phyloP scores from a whole-genome alignment of 495 filamentous ascomycete genomes.

The Penicillium paxilli region DNA sequence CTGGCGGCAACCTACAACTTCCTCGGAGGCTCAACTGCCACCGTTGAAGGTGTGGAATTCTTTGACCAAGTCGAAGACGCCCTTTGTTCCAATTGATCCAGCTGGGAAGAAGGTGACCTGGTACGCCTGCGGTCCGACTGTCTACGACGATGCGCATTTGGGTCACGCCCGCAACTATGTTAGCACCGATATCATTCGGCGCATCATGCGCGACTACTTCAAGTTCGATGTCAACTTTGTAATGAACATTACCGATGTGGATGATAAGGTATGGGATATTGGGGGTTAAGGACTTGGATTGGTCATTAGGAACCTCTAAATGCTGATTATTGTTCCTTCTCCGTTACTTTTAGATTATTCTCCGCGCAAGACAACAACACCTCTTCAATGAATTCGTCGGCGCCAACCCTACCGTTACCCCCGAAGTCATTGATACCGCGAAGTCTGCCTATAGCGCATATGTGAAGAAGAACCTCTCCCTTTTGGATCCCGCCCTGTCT shows the following conservation, averaged over 20 bases:
- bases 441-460: slow-evolving; percentile 71
- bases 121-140: slow-evolving; percentile 92
- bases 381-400: slow-evolving; percentile 59
- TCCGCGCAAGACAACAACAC: slow-evolving; percentile 76
- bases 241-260: slow-evolving; percentile 94
- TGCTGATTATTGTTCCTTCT: not conserved
- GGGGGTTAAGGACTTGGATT: not conserved
- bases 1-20: slow-evolving; percentile 44
- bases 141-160: slow-evolving; percentile 88
- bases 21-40: slow-evolving; percentile 36
- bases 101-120: slow-evolving; percentile 70
- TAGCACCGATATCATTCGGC: slow-evolving; percentile 85
- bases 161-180: slow-evolving; percentile 96
- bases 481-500: slow-evolving; percentile 47
- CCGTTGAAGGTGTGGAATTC: slow-evolving; percentile 66
- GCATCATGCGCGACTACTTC: slow-evolving; percentile 86
- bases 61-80: slow-evolving; percentile 67
- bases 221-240: slow-evolving; percentile 85
- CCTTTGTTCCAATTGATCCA: slow-evolving; percentile 73
- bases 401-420: slow-evolving; percentile 46
- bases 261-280: slow-evolving; percentile 69
- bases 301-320: not conserved
- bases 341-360: slow-evolving; percentile 67
- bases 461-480: slow-evolving; percentile 71
- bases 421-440: slow-evolving; percentile 54